These are phyloP conservation scores for Colletotrichum acutatum DNA, from an alignment of 2,329 filamentous ascomycete species.

Conservation along the genomic window DNA sequence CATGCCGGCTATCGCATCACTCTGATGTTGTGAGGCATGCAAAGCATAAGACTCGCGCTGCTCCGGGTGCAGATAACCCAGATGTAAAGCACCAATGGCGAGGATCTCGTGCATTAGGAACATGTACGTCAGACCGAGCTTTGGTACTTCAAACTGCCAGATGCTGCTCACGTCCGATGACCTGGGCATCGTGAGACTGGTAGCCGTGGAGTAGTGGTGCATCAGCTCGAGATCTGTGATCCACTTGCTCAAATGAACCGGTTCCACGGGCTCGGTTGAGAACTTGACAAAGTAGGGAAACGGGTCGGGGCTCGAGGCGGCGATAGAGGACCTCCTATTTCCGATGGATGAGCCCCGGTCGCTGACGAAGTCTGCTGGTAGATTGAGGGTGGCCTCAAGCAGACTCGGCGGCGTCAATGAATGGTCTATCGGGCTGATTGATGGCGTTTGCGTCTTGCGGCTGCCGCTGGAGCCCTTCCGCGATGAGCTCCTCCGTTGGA, in stretches of 20 bases:
- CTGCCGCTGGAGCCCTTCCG: slow-evolving; percentile 10
- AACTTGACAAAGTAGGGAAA: slow-evolving; percentile 40
- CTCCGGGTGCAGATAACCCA: slow-evolving; percentile 41
- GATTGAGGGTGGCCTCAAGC: slow-evolving; percentile 2
- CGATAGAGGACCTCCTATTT: slow-evolving; percentile 1
- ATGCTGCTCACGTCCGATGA: slow-evolving; percentile 39
- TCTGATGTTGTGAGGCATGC: slow-evolving; percentile 47
- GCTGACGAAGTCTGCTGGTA: slow-evolving; percentile 18
- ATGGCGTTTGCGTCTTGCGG: slow-evolving; percentile 11
- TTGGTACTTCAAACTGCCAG: slow-evolving; percentile 44
- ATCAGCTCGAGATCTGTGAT: slow-evolving; percentile 49
- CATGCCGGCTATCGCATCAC: slow-evolving; percentile 44
- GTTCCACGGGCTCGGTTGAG: slow-evolving; percentile 36
- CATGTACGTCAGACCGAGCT: slow-evolving; percentile 41
- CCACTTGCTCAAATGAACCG: slow-evolving; percentile 41
- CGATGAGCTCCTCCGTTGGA: slow-evolving; percentile 2
- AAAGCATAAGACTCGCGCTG: slow-evolving; percentile 40
- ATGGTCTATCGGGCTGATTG: slow-evolving; percentile 18
- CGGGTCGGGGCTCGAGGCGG: slow-evolving; percentile 27
- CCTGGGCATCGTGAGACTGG: slow-evolving; percentile 45
- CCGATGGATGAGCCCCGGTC: slow-evolving; percentile 7
- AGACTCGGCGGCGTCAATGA: slow-evolving; percentile 18
- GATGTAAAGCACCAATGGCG: slow-evolving; percentile 44
- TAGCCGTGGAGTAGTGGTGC: slow-evolving; percentile 47
- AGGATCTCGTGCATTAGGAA: slow-evolving; percentile 47